Evolutionary conservation across 768 basidiomycete genomes (phyloP), one percentile per base, ranked within the genome.

Genomic region (Naganishia kalamii): DNA sequence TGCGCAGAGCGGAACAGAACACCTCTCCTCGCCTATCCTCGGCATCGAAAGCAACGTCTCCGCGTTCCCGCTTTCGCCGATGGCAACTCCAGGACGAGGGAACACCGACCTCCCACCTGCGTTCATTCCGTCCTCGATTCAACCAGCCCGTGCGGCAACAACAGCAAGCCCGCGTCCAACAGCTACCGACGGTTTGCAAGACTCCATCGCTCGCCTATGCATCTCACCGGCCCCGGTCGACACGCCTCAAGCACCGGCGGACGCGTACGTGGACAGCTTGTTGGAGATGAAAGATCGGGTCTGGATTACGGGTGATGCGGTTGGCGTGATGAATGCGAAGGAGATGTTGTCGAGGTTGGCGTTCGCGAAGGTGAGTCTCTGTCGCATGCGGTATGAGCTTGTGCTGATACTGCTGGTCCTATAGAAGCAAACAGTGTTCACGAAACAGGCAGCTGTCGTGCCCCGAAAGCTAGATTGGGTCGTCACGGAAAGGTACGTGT

Each of bases 381-480:
- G n/a, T 35, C 27, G n/a, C 64, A 60, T 25, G 33, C 51, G 41
- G 23, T 60, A n/a, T 37, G 23, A 25, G 41, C 47, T 35, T 49
- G 43, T 40, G 8, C 49, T 66, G 50, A 64, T 32, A 52, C 15
- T 5, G 25, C 25, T 61, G 17, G 49, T 32, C 49, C 17, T 33
- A 8, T 72, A 98, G 94, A 87, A 86, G 74, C 92, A 93, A 77
- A 83, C 85, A 50, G 85, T 96, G 65, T 87, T 96, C 64, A 93
- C 94, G 8, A 82, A 91, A 66, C 93, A 99, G 75, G 92, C 90
- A 17, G 90, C 92, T 5, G 88, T 97, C 62, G 84, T 96, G 25
- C 94, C 94, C 63, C 88, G 94, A 68, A 99, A 99, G 77, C 83
- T 99, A 67, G 94, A 99, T 73, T 97, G 94, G 93, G 88, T 99